Evolutionary conservation across 192 early-diverging fungal species (phyloP).

Genomic region (Diversispora epigaea): DNA sequence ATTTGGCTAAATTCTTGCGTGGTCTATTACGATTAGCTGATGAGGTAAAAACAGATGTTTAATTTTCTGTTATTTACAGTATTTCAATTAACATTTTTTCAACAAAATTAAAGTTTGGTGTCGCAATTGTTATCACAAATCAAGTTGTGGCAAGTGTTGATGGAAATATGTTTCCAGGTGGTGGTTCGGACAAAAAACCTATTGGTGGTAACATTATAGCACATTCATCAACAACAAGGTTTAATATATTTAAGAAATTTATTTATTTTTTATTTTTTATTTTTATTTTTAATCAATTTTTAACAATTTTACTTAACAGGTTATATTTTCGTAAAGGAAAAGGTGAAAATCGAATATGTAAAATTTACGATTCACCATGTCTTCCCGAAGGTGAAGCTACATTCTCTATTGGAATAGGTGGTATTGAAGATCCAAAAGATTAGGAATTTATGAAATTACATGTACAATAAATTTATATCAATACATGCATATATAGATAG

Average conservation of each 20-base stretch:
- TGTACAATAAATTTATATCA: too few species aligned
- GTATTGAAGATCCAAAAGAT: constrained; percentile 77
- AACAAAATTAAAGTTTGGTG: constrained; percentile 69
- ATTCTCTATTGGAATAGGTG: constrained; percentile 88
- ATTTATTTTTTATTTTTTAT: background rate
- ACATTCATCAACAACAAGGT: constrained; percentile 96
- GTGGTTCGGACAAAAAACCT: constrained; percentile 87
- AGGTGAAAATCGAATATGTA: constrained; percentile 90
- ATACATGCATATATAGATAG: too few species aligned
- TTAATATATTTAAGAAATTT: constrained; percentile 9
- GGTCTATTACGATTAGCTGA: constrained; percentile 85
- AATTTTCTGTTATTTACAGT: background rate
- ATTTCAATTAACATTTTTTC: background rate
- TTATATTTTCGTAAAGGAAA: constrained; percentile 90
- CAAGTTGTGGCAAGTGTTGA: constrained; percentile 96
- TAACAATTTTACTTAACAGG: constrained; percentile 38
- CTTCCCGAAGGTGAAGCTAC: constrained; percentile 88
- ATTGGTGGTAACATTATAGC: constrained; percentile 99
- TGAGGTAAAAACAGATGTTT: constrained; percentile 56
- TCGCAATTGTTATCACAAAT: constrained; percentile 97
- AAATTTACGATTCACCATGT: constrained; percentile 96
- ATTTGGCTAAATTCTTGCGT: constrained; percentile 87
- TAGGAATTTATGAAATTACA: background rate
- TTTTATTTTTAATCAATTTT: background rate
- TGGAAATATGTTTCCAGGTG: constrained; percentile 80